Conservation (phyloP, 495 filamentous ascomycete species). For the Lophiotrema nucula region DNA sequence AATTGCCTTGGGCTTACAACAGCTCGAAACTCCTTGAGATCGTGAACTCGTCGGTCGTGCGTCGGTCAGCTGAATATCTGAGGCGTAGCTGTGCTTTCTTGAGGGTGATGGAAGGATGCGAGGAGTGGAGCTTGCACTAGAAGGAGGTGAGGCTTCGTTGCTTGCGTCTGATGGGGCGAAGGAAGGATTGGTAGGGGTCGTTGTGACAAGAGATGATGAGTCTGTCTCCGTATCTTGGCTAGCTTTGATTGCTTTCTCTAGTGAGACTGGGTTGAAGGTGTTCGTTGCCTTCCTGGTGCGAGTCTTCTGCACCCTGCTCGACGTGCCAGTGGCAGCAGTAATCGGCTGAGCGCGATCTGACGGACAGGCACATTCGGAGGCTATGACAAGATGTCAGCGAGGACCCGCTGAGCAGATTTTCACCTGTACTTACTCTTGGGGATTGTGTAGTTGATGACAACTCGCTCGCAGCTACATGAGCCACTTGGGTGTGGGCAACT, state of each 20-base stretch:
- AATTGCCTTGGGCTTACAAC: conserved; percentile 27
- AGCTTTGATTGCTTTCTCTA: conserved; percentile 31
- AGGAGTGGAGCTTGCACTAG: conserved; percentile 32
- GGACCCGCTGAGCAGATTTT: background rate
- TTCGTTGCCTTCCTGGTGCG: conserved; percentile 19
- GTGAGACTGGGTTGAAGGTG: conserved; percentile 2
- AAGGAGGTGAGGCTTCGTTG: conserved; percentile 27
- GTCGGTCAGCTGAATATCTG: conserved; percentile 4
- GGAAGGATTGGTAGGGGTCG: conserved; percentile 16
- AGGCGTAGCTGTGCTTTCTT: conserved; percentile 8
- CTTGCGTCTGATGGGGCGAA: conserved; percentile 26
- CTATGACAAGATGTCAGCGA: conserved; percentile 6
- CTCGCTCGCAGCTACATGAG: conserved; percentile 56
- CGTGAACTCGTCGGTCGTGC: conserved; percentile 8
- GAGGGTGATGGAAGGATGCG: conserved; percentile 16
- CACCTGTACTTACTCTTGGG: conserved; percentile 28
- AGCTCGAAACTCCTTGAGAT: conserved; percentile 14
- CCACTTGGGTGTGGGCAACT: conserved; percentile 72
- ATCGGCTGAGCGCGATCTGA: conserved; percentile 5
- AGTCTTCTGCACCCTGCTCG: conserved; percentile 24
- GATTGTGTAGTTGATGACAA: conserved; percentile 46
- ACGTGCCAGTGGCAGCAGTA: conserved; percentile 1
- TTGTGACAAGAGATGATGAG: conserved; percentile 12
- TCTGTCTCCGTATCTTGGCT: conserved; percentile 15
- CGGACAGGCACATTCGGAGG: conserved; percentile 29